Evolutionary conservation across 352 stramenopile genomes (phyloP).

Genomic region (Globisporangium spiculum): DNA sequence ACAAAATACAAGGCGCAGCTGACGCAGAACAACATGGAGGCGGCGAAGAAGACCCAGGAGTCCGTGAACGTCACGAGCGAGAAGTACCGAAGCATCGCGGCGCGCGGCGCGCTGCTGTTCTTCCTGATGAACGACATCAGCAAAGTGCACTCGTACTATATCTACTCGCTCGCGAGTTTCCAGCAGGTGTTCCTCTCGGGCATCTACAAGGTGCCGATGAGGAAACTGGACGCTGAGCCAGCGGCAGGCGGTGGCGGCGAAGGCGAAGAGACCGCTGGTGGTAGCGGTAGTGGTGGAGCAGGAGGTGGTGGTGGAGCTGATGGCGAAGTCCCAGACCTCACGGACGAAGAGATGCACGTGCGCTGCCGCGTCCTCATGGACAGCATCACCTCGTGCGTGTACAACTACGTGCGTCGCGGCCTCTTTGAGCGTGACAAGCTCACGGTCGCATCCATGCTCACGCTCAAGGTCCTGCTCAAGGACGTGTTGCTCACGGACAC

Average conservation of each 20-base stretch:
- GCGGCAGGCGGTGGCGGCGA: not conserved
- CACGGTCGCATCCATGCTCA: slow-evolving; percentile 93
- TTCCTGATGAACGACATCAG: slow-evolving; percentile 97
- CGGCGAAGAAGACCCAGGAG: slow-evolving; percentile 91
- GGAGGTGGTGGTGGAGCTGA: slow-evolving; percentile 2
- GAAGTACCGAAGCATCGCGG: slow-evolving; percentile 94
- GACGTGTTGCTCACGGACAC: slow-evolving; percentile 76
- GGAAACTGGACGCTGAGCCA: slow-evolving; percentile 23
- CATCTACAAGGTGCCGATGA: slow-evolving; percentile 89
- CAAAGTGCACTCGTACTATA: slow-evolving; percentile 97
- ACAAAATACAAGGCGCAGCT: slow-evolving; percentile 92
- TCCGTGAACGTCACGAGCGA: slow-evolving; percentile 93
- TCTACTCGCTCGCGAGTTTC: slow-evolving; percentile 96
- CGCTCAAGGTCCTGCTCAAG: slow-evolving; percentile 92
- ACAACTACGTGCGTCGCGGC: slow-evolving; percentile 94
- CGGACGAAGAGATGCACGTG: slow-evolving; percentile 87
- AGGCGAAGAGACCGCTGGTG: slow-evolving; percentile 19
- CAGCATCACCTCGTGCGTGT: slow-evolving; percentile 94
- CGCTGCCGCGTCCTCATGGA: slow-evolving; percentile 87
- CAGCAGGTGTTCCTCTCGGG: slow-evolving; percentile 94
- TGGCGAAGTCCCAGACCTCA: slow-evolving; percentile 50
- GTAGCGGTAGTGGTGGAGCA: slow-evolving; percentile 1
- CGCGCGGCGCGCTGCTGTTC: slow-evolving; percentile 92
- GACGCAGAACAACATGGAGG: slow-evolving; percentile 92
- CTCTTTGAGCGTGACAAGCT: slow-evolving; percentile 96